Conservation (phyloP, 257 asterid genomes). For the Paulownia fortunei region DNA sequence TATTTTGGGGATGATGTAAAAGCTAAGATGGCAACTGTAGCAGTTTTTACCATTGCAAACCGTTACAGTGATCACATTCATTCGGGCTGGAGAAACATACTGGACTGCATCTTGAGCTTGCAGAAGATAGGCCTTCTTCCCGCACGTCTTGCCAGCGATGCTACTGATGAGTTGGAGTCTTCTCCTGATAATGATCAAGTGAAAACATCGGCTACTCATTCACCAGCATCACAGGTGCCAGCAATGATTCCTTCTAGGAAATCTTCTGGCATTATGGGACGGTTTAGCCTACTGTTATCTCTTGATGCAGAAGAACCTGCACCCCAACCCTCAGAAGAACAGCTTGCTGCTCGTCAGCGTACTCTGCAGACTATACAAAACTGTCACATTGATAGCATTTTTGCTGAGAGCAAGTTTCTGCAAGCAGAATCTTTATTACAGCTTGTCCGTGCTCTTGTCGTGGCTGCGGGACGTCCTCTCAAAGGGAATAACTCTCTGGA, state of each 20-base stretch:
- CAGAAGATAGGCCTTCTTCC: constrained; percentile 91
- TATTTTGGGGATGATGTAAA: constrained; percentile 77
- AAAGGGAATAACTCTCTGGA: constrained; percentile 61
- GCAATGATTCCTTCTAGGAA: constrained; percentile 61
- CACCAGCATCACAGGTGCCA: constrained; percentile 48
- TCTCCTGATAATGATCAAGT: constrained; percentile 53
- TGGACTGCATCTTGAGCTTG: constrained; percentile 89
- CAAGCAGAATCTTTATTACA: constrained; percentile 84
- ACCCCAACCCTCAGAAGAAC: constrained; percentile 81
- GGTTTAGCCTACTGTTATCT: constrained; percentile 81
- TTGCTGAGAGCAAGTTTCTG: constrained; percentile 89
- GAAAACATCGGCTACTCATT: constrained; percentile 45
- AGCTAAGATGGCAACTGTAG: constrained; percentile 83
- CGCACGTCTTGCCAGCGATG: constrained; percentile 81
- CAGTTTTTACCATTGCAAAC: constrained; percentile 83
- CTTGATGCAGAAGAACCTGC: constrained; percentile 84
- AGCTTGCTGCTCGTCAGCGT: constrained; percentile 77
- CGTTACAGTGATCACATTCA: constrained; percentile 83
- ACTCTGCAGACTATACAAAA: constrained; percentile 75
- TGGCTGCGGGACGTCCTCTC: constrained; percentile 63
- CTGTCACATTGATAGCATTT: constrained; percentile 82
- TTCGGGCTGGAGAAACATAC: constrained; percentile 88
- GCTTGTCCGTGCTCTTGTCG: constrained; percentile 82
- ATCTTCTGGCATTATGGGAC: constrained; percentile 85
- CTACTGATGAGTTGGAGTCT: constrained; percentile 70